Conservation (phyloP, 495 filamentous ascomycete genomes). For the Neurospora sp. region DNA sequence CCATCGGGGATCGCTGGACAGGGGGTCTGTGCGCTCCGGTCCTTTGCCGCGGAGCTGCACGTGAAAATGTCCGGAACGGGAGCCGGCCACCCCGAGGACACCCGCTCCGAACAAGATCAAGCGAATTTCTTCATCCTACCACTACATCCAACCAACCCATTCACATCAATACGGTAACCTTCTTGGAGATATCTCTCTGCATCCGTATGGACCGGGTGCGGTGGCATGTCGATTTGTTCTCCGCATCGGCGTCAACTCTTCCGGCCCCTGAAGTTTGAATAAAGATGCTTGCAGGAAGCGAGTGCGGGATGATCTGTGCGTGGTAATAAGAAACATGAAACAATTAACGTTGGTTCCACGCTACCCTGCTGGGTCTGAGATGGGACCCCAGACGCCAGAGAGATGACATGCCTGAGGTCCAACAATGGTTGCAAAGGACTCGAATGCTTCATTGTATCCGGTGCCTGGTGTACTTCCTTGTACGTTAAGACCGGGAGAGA, state of each 20-base stretch:
- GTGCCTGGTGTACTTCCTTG: not conserved
- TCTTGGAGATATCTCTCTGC: not conserved
- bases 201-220: not conserved
- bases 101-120: not conserved
- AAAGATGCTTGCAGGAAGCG: not conserved
- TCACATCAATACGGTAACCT: not conserved
- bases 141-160: not conserved
- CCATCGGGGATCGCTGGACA: not conserved
- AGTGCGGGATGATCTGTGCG: constrained; percentile 3
- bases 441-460: not conserved
- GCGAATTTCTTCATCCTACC: not conserved
- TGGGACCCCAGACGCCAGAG: not conserved
- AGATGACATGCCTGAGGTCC: not conserved
- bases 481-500: not conserved
- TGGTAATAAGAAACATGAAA: constrained; percentile 11
- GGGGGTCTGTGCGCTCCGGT: not conserved
- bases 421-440: not conserved
- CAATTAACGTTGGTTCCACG: not conserved
- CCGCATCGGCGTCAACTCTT: not conserved
- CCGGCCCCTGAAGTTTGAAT: not conserved
- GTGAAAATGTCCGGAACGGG: not conserved
- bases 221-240: not conserved
- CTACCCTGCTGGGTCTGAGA: not conserved
- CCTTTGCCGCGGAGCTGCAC: not conserved
- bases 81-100: not conserved